These are phyloP conservation scores for Boletus pseudo-olivaceus DNA, from an alignment of 768 basidiomycete genomes.

Conservation along the genomic window DNA sequence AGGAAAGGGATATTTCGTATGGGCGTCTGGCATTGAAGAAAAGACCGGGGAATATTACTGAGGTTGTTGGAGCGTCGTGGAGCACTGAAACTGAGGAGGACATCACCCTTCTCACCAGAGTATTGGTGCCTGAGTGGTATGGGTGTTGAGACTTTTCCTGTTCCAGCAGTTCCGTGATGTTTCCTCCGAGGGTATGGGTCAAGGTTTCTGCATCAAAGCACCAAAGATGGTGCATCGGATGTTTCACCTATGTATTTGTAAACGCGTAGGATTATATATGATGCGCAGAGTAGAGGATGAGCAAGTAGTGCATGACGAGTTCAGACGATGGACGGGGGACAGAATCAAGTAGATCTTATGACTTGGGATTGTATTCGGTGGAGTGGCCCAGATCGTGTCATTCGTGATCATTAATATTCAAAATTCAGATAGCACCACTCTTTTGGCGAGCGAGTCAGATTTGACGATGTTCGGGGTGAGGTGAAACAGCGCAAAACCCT, in stretches of 20 bases:
- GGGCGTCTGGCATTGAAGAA: conserved; percentile 43
- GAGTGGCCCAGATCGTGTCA: too few relatives aligned
- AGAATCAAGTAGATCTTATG: too few relatives aligned
- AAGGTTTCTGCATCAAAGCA: background rate
- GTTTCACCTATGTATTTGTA: background rate
- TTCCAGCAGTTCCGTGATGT: background rate
- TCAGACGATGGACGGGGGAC: too few relatives aligned
- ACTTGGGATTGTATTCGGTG: too few relatives aligned
- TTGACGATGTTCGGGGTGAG: background rate
- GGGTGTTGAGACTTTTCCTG: background rate
- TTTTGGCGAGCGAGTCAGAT: too few relatives aligned
- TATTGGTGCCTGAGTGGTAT: background rate
- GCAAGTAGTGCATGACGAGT: too few relatives aligned
- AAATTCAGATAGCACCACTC: too few relatives aligned
- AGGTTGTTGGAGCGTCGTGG: conserved; percentile 51
- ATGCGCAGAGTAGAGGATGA: too few relatives aligned
- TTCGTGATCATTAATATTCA: too few relatives aligned
- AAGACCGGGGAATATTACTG: conserved; percentile 39
- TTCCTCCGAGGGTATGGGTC: background rate
- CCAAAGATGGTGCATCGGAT: too few relatives aligned
- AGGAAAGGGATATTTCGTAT: conserved; percentile 47
- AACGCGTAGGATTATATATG: background rate
- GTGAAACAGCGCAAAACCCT: background rate
- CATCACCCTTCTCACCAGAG: background rate
- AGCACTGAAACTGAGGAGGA: conserved; percentile 48